Evolutionary conservation across 129 eudicot species (phyloP), one percentile per base, ranked within the genome.

Genomic region (Cynara cardunculus): DNA sequence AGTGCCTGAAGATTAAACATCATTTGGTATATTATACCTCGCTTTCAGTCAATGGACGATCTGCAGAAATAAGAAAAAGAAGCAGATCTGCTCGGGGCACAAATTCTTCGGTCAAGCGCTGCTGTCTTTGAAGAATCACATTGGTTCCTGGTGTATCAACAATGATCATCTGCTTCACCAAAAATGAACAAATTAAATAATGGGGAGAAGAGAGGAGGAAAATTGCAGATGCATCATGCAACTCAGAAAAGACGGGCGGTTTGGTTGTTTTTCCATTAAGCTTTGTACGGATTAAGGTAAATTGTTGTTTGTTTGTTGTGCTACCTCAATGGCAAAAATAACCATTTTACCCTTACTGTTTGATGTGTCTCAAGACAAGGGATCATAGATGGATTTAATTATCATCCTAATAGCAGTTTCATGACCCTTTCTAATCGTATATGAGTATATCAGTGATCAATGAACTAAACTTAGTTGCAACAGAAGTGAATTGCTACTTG

Each of bases 91-190:
- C 97, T 49, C 98, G 97, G 32, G 98, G 98, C 62, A 94, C 94
- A 80, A 94, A 94, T 85, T 94, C 98, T 91, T 94, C 98, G 16
- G 98, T 94, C 66, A 94, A 88, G 10, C 92, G 94, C 72, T 94
- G 98, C 80, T 94, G 98, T 87, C 98, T 87, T 87, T 94, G 98
- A 66, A 94, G 97, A 87, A 94, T 94, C 84, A 94, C 98, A 90
- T 94, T 94, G 64, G 98, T 94, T 75, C 98, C 98, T 69, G 98
- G 98, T 11, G 98, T 94, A 75, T 94, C 98, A 77, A 92, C 97
- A 65, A 94, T 89, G 69, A 87, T 93, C 97, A 94, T 94, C 98
- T 94, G 96, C 18, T 81, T 61, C 37, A 82, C 69, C 46, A 37
- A 28, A 62, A 19, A 19, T 8, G 9, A 34, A 34, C 14, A 71